These are phyloP conservation scores for Vicia faba DNA, from an alignment of 306 rosid genomes.

Conservation along the genomic window DNA sequence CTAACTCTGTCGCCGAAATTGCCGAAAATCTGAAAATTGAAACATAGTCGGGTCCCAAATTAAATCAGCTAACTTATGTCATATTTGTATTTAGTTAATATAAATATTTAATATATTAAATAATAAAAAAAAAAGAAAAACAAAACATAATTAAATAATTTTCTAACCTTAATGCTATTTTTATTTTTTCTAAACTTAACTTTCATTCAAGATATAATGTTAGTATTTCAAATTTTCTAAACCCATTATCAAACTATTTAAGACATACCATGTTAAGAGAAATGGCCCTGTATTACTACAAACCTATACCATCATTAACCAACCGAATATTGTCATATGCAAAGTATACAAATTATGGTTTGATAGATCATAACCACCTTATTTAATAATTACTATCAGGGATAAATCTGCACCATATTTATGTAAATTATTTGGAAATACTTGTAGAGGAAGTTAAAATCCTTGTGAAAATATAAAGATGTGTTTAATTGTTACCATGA, in stretches of 20 bases:
- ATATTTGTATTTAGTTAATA: too few relatives aligned
- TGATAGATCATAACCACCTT: neutral
- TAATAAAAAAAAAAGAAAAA: too few relatives aligned
- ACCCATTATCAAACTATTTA: constrained; percentile 19
- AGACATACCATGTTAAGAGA: neutral
- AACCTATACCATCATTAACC: neutral
- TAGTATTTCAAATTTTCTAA: too few relatives aligned
- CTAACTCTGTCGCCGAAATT: too few relatives aligned
- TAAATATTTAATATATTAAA: too few relatives aligned
- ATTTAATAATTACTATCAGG: neutral
- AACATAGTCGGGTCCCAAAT: too few relatives aligned
- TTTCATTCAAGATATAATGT: too few relatives aligned
- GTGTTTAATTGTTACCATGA: constrained; percentile 1
- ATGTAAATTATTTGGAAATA: neutral
- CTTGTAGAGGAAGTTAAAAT: neutral
- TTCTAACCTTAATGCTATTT: too few relatives aligned
- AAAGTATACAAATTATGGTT: neutral
- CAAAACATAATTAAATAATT: too few relatives aligned
- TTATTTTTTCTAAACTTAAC: too few relatives aligned
- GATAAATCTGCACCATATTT: neutral
- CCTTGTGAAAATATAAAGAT: constrained; percentile 13
- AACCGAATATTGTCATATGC: neutral
- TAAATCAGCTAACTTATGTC: too few relatives aligned
- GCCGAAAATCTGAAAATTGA: too few relatives aligned
- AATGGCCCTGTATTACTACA: neutral